Evolutionary conservation across 306 rosid species (phyloP).

Genomic region (Vigna reflexopilosa): DNA sequence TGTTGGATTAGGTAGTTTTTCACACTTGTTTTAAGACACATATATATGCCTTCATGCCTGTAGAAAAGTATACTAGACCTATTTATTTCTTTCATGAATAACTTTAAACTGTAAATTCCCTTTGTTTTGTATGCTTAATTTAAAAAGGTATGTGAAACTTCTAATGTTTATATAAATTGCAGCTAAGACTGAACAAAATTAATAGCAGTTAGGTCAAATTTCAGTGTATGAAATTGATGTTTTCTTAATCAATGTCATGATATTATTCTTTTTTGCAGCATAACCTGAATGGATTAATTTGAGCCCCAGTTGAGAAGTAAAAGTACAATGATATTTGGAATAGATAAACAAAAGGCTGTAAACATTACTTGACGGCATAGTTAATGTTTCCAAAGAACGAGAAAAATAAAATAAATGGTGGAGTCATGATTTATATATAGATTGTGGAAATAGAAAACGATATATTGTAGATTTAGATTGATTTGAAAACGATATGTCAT

Average conservation of each 20-base stretch:
- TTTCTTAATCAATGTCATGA: conserved; percentile 12
- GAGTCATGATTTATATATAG: conserved; percentile 10
- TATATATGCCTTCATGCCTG: too few relatives aligned
- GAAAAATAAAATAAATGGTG: conserved; percentile 24
- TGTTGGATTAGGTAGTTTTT: background rate
- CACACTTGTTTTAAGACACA: conserved; percentile 19
- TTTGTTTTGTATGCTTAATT: conserved; percentile 1
- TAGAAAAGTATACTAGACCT: background rate
- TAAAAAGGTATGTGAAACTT: background rate
- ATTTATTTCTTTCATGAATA: conserved; percentile 9
- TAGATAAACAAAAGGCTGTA: conserved; percentile 33
- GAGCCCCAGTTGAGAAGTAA: conserved; percentile 20
- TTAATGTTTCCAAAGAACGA: conserved; percentile 14
- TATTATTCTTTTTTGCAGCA: conserved; percentile 34
- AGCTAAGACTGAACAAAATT: background rate
- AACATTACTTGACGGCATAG: background rate
- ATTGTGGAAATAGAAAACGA: conserved; percentile 27
- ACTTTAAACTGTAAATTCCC: conserved; percentile 8
- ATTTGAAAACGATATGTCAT: background rate
- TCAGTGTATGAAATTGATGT: conserved; percentile 2
- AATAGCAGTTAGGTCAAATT: background rate
- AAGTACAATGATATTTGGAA: conserved; percentile 3
- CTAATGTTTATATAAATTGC: background rate
- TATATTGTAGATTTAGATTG: conserved; percentile 13
- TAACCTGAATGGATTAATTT: background rate